phyloP scores from a whole-genome alignment of 2,329 filamentous ascomycete species.

The Rhytidhysteron rufulum region DNA sequence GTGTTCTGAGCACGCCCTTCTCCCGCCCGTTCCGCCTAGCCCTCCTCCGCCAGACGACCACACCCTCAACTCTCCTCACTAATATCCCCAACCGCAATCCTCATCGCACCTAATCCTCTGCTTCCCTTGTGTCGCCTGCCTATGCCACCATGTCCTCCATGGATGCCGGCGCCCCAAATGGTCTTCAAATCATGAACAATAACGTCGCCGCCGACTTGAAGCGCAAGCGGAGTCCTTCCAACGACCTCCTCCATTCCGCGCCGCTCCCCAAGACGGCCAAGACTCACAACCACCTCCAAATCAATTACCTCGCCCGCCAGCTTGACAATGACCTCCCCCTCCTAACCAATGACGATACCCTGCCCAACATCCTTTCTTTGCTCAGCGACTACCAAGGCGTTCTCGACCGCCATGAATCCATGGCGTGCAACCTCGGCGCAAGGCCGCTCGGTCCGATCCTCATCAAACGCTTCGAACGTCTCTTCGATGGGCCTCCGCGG shows the following conservation, averaged over 20 bases:
- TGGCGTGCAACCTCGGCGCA: conserved; percentile 80
- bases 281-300: conserved; percentile 59
- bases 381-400: conserved; percentile 82
- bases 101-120: conserved; percentile 18
- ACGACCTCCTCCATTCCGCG: conserved; percentile 30
- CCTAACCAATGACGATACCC: conserved; percentile 63
- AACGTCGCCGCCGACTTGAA: conserved; percentile 32
- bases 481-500: conserved; percentile 78
- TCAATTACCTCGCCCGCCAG: conserved; percentile 65
- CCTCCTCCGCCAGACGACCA: neutral
- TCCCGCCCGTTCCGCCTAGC: neutral
- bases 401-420: conserved; percentile 78
- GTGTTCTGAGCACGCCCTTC: too few species aligned
- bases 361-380: conserved; percentile 68
- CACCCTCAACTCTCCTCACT: neutral
- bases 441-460: conserved; percentile 78
- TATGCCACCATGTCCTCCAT: conserved; percentile 4
- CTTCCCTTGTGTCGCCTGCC: conserved; percentile 16
- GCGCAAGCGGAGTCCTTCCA: conserved; percentile 45
- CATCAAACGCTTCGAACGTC: conserved; percentile 78
- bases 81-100: conserved; percentile 7
- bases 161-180: conserved; percentile 1
- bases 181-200: conserved; percentile 2
- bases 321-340: conserved; percentile 60
- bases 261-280: conserved; percentile 51